Conservation (phyloP, 345 rosid species). For the Gossypioides kirkii region DNA sequence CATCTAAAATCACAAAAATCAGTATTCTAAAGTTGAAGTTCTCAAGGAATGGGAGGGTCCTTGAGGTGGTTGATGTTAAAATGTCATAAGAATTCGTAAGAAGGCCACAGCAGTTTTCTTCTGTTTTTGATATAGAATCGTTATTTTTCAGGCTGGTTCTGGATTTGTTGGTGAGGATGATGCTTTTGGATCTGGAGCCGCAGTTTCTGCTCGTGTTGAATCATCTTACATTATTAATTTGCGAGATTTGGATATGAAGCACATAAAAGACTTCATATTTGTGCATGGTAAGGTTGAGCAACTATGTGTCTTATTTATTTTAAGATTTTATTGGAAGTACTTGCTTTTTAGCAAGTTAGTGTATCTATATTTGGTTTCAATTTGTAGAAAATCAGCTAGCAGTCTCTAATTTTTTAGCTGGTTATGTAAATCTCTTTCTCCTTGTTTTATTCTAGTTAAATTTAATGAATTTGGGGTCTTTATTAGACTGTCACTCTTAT, state of each 20-base stretch:
- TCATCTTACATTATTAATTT: slow-evolving; percentile 83
- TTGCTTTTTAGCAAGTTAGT: background rate
- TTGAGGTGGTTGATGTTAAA: background rate
- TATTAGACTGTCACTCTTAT: background rate
- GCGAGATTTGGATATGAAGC: slow-evolving; percentile 86
- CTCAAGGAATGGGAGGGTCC: background rate
- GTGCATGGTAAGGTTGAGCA: slow-evolving; percentile 61
- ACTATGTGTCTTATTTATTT: slow-evolving; percentile 2
- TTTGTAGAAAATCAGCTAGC: background rate
- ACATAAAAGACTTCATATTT: slow-evolving; percentile 89
- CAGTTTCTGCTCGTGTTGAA: slow-evolving; percentile 62
- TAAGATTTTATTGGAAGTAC: background rate
- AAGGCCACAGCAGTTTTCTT: background rate
- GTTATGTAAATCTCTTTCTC: background rate
- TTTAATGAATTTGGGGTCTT: background rate
- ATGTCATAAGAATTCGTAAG: background rate
- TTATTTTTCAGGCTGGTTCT: slow-evolving; percentile 37
- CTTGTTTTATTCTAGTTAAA: slow-evolving; percentile 1
- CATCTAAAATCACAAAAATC: background rate
- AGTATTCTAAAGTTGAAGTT: background rate
- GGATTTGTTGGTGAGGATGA: slow-evolving; percentile 93
- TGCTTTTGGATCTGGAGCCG: slow-evolving; percentile 55
- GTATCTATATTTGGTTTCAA: background rate
- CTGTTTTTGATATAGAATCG: background rate
- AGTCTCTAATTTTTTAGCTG: background rate